These are phyloP conservation scores for Pythium folliculosum DNA, from an alignment of 352 stramenopile species.

Conservation along the genomic window DNA sequence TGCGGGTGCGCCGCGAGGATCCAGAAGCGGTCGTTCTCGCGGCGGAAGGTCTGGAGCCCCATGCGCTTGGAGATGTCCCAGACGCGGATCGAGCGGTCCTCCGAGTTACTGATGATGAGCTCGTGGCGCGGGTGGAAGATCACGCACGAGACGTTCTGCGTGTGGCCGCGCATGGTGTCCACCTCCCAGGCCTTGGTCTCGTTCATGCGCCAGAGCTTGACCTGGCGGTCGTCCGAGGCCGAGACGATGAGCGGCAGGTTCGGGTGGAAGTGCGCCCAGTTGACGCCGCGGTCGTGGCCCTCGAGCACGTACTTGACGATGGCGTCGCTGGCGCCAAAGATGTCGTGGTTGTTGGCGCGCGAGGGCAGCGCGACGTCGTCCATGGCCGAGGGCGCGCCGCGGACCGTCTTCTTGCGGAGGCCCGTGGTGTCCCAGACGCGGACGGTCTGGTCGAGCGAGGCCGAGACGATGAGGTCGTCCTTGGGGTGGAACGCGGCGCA, in stretches of 20 bases:
- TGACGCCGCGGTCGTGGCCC: conserved; percentile 99
- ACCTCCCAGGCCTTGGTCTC: conserved; percentile 99
- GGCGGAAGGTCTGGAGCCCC: conserved; percentile 98
- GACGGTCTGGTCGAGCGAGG: conserved; percentile 97
- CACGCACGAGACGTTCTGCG: conserved; percentile 99
- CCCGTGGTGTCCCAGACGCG: conserved; percentile 99
- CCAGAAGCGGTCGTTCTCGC: conserved; percentile 99
- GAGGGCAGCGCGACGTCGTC: conserved; percentile 65
- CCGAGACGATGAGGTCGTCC: conserved; percentile 99
- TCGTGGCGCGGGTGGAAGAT: conserved; percentile 99
- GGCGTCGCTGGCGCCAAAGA: conserved; percentile 99
- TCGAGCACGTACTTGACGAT: conserved; percentile 99
- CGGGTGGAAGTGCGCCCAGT: conserved; percentile 99
- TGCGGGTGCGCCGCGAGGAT: conserved; percentile 95
- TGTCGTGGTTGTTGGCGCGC: conserved; percentile 87
- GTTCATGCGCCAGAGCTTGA: conserved; percentile 99
- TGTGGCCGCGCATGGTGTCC: conserved; percentile 99
- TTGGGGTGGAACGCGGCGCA: conserved; percentile 99
- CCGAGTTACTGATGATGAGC: conserved; percentile 99
- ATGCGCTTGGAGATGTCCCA: conserved; percentile 99
- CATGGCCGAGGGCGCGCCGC: conserved; percentile 80
- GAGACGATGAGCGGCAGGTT: conserved; percentile 98
- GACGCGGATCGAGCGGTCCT: conserved; percentile 99
- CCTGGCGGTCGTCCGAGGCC: conserved; percentile 98
- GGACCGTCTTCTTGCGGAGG: conserved; percentile 98